These are phyloP conservation scores for Exophiala lecanii-corni DNA, from an alignment of 2,329 filamentous ascomycete species.

Conservation along the genomic window DNA sequence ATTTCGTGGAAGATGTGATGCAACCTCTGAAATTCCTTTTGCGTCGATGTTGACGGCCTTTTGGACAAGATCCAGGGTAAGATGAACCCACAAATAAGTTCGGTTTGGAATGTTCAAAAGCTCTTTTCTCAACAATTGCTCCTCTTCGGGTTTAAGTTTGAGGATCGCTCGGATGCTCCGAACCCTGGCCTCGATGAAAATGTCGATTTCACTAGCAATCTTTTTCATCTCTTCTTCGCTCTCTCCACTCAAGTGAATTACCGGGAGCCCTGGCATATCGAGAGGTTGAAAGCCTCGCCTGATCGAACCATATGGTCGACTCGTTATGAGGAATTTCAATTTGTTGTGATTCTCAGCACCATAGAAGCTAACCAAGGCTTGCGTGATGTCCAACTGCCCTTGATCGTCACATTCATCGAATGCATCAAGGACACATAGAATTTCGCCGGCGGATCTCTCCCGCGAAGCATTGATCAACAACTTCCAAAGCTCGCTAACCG, in stretches of 20 bases:
- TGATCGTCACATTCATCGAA: no score
- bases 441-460: no score
- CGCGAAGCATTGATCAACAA: no score
- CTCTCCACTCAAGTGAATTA: constrained; percentile 15
- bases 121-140: not conserved
- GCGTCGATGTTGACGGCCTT: constrained; percentile 9
- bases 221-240: constrained; percentile 19
- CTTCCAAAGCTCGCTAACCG: no score
- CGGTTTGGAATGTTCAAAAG: constrained; percentile 22
- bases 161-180: constrained; percentile 6
- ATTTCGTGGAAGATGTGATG: constrained; percentile 18
- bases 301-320: constrained; percentile 31
- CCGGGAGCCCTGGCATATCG: constrained; percentile 16
- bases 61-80: constrained; percentile 18
- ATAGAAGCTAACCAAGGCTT: no score
- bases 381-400: no score
- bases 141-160: not conserved
- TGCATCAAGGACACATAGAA: no score
- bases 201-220: constrained; percentile 21
- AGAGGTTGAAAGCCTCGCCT: constrained; percentile 14
- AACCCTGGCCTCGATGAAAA: constrained; percentile 18
- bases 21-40: constrained; percentile 9
- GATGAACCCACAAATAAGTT: constrained; percentile 30
- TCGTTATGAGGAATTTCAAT: constrained; percentile 30
- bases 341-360: not conserved